A percentile compares a stretch with the other conserved stretches of the same genome.
phyloP scores from a whole-genome alignment of 169 alveolate species.

The Plasmodium knowlesi region DNA sequence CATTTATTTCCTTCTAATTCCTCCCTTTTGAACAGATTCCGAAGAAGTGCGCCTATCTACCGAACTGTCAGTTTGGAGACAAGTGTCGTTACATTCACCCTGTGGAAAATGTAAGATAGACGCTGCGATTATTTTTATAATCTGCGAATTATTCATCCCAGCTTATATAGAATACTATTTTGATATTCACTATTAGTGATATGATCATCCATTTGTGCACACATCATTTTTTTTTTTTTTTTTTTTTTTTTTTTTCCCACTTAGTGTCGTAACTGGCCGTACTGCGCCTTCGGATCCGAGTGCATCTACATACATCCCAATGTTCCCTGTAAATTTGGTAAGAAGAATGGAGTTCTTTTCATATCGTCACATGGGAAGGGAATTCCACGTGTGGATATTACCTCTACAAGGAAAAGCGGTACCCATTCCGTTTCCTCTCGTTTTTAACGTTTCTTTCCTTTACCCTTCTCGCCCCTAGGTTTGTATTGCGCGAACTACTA shows the following conservation, averaged over 20 bases:
- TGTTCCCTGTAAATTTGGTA: constrained; percentile 82
- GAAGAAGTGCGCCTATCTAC: constrained; percentile 82
- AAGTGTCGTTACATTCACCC: constrained; percentile 89
- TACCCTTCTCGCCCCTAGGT: background rate
- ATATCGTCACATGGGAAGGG: background rate
- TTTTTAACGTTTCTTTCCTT: constrained; percentile 9
- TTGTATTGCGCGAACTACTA: constrained; percentile 45
- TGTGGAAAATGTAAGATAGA: constrained; percentile 73
- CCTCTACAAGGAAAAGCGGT: background rate
- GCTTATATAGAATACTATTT: background rate
- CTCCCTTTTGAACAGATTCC: constrained; percentile 61
- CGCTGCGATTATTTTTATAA: background rate
- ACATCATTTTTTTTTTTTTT: background rate
- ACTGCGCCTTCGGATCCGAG: constrained; percentile 81
- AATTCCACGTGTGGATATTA: background rate
- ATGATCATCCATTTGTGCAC: background rate
- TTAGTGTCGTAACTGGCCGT: constrained; percentile 83
- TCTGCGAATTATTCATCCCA: background rate
- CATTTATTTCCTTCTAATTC: background rate
- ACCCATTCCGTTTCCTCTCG: background rate
- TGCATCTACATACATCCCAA: constrained; percentile 84
- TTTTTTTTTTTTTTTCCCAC: background rate
- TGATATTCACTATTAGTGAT: background rate
- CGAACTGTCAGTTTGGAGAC: constrained; percentile 86
- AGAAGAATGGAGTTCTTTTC: background rate